phyloP scores from a whole-genome alignment of 2,329 filamentous ascomycete species.

The Zarea fungicola region DNA sequence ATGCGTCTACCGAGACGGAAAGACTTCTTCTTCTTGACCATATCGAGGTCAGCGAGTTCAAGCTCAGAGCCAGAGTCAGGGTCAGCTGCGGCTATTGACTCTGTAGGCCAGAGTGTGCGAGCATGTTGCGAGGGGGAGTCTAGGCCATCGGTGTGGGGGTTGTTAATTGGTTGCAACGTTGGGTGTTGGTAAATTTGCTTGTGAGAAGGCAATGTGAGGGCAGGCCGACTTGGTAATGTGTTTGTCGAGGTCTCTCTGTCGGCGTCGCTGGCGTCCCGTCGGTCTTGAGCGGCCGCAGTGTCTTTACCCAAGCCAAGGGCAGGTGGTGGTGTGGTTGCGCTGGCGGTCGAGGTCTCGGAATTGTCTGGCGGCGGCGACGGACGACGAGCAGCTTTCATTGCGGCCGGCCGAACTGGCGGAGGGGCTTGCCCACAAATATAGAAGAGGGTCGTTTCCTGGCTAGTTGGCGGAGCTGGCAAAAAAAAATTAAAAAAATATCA shows the following conservation, averaged over 20 bases:
- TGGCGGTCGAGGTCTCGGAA: conserved; percentile 1
- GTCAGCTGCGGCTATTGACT: conserved; percentile 8
- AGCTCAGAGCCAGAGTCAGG: conserved; percentile 11
- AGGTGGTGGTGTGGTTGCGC: not conserved
- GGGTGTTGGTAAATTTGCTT: not conserved
- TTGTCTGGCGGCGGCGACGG: conserved; percentile 1
- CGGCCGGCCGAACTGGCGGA: conserved; percentile 3
- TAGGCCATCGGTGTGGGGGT: not conserved
- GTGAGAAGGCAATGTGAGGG: conserved; percentile 4
- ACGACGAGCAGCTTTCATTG: conserved; percentile 4
- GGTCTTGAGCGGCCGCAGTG: not conserved
- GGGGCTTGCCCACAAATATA: conserved; percentile 8
- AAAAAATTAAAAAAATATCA: too few relatives aligned
- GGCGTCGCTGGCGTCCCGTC: not conserved
- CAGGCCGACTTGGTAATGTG: conserved; percentile 8
- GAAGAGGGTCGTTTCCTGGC: too few relatives aligned
- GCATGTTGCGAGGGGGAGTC: conserved; percentile 12
- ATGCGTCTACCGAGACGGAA: conserved; percentile 27
- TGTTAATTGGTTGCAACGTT: not conserved
- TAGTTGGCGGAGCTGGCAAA: too few relatives aligned
- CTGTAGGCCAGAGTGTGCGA: conserved; percentile 9
- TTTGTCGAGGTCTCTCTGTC: not conserved
- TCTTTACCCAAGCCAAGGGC: conserved; percentile 9
- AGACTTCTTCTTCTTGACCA: conserved; percentile 33
- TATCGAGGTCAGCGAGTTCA: conserved; percentile 17